A percentile compares a stretch with the other conserved stretches of the same genome.
phyloP scores from a whole-genome alignment of 2,329 filamentous ascomycete species.

The Alternaria sp. region DNA sequence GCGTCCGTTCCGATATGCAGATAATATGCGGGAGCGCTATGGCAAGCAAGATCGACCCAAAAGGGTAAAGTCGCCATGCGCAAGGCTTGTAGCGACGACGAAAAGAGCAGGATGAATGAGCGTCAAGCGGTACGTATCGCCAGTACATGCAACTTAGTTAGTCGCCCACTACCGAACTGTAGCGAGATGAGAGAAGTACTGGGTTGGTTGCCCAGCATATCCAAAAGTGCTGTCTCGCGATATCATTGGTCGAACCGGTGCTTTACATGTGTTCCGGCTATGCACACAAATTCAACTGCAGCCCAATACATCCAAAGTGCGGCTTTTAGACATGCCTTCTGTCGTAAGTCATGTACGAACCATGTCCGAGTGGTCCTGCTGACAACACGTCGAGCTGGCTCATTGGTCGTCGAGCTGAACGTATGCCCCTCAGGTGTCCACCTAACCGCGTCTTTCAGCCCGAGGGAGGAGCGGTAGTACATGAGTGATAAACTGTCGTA shows the following conservation, averaged over 20 bases:
- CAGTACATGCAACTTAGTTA: conserved; percentile 22
- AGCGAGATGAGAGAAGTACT: conserved; percentile 30
- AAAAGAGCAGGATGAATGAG: conserved; percentile 23
- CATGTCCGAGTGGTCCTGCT: conserved; percentile 24
- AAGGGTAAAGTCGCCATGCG: conserved; percentile 24
- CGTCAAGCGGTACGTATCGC: conserved; percentile 22
- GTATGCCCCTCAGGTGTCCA: conserved; percentile 20
- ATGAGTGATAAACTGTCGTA: conserved; percentile 34
- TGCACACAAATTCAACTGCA: conserved; percentile 39
- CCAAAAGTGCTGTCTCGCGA: conserved; percentile 26
- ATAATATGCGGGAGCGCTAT: conserved; percentile 40
- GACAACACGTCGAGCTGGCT: conserved; percentile 28
- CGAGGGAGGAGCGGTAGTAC: conserved; percentile 35
- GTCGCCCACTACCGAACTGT: conserved; percentile 24
- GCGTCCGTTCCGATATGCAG: conserved; percentile 32
- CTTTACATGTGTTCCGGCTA: conserved; percentile 42
- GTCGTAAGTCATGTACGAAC: conserved; percentile 28
- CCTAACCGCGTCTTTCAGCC: conserved; percentile 27
- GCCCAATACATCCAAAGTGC: conserved; percentile 38
- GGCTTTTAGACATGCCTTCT: conserved; percentile 22
- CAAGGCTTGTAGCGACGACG: conserved; percentile 18
- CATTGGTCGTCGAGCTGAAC: conserved; percentile 33
- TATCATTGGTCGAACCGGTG: conserved; percentile 40
- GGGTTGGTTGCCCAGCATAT: conserved; percentile 23
- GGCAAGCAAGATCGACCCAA: conserved; percentile 29